These are phyloP conservation scores for Phytophthora macrochlamydospora DNA, from an alignment of 352 stramenopile genomes.

Conservation along the genomic window DNA sequence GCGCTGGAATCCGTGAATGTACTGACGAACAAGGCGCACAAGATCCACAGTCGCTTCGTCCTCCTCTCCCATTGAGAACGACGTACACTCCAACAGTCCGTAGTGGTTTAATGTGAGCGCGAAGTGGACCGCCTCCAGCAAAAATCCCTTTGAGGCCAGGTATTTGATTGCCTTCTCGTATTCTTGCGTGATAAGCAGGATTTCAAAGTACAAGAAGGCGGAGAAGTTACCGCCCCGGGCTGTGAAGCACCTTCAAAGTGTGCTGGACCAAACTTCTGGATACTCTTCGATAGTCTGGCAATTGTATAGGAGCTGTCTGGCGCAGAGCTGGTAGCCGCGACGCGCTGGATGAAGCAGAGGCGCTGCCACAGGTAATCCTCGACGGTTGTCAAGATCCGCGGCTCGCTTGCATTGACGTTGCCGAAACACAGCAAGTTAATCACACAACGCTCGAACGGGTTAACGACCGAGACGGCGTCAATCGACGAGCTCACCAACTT, in stretches of 20 bases:
- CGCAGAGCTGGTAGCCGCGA: conserved; percentile 33
- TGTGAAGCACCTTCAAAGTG: conserved; percentile 67
- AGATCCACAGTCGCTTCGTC: conserved; percentile 69
- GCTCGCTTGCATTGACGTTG: conserved; percentile 79
- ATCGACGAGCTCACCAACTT: conserved; percentile 74
- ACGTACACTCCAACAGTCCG: conserved; percentile 63
- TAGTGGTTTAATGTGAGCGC: conserved; percentile 83
- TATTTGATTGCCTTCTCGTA: conserved; percentile 87
- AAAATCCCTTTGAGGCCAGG: conserved; percentile 73
- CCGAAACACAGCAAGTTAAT: conserved; percentile 81
- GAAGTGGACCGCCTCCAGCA: conserved; percentile 84
- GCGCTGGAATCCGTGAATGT: conserved; percentile 84
- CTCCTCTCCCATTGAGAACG: conserved; percentile 62
- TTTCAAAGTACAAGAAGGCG: conserved; percentile 82
- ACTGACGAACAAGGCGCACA: conserved; percentile 82
- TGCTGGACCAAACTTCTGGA: conserved; percentile 74
- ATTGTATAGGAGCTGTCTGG: conserved; percentile 73
- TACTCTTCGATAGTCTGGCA: conserved; percentile 62
- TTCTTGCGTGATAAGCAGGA: conserved; percentile 78
- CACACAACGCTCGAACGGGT: conserved; percentile 82
- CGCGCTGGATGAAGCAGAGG: conserved; percentile 78
- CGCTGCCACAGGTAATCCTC: conserved; percentile 90
- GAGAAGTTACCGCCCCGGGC: conserved; percentile 48
- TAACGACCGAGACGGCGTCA: conserved; percentile 70
- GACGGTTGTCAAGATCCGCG: conserved; percentile 77